phyloP scores from a whole-genome alignment of 1,139 yeast species.

The Yamadazyma blattariae region DNA sequence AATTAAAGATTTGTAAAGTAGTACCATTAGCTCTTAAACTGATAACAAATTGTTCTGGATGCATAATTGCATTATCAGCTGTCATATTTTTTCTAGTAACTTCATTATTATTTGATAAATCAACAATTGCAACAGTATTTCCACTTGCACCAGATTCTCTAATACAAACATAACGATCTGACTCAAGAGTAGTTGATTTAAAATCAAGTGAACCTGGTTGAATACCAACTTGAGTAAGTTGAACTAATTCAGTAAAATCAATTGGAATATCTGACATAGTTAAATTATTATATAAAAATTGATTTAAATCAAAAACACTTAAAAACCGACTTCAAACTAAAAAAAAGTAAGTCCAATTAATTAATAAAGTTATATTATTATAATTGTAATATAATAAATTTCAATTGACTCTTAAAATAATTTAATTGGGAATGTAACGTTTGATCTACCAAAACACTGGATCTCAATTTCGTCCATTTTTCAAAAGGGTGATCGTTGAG shows the following conservation, averaged over 20 bases:
- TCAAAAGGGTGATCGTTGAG: slow-evolving; percentile 4
- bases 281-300: background rate
- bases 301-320: too few species aligned
- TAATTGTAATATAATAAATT: background rate
- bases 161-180: slow-evolving; percentile 85
- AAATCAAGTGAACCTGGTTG: slow-evolving; percentile 84
- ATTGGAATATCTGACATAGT: slow-evolving; percentile 68
- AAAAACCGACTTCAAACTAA: too few species aligned
- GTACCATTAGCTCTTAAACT: slow-evolving; percentile 96
- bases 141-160: slow-evolving; percentile 77
- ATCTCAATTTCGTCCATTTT: slow-evolving; percentile 6
- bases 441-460: background rate
- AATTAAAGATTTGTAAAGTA: slow-evolving; percentile 89
- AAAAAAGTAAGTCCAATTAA: too few species aligned
- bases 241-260: slow-evolving; percentile 93
- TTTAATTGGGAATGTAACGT: too few species aligned
- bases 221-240: slow-evolving; percentile 80
- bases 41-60: slow-evolving; percentile 82
- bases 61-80: slow-evolving; percentile 98
- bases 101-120: slow-evolving; percentile 72
- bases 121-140: slow-evolving; percentile 89
- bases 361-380: too few species aligned
- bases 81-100: slow-evolving; percentile 87
- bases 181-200: slow-evolving; percentile 90
- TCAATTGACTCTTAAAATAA: slow-evolving; percentile 2